Evolutionary conservation across 352 stramenopile species (phyloP).

Genomic region (Phytophthora podocarpi): DNA sequence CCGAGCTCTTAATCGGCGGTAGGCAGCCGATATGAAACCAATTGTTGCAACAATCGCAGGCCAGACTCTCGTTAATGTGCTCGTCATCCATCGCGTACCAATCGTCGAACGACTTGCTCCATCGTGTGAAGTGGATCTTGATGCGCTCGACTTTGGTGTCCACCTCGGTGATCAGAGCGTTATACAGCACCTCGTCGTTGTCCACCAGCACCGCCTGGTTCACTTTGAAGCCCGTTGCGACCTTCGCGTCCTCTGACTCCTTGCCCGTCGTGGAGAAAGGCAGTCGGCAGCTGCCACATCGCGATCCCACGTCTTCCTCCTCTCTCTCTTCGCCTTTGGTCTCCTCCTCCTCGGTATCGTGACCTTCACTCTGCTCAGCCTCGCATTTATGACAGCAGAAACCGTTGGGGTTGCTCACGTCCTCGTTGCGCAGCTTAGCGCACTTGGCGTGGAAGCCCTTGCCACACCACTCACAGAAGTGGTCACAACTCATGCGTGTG

Average conservation of each 20-base stretch:
- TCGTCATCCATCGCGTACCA: conserved; percentile 92
- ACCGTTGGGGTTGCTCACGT: conserved; percentile 55
- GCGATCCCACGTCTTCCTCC: conserved; percentile 63
- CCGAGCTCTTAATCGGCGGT: conserved; percentile 84
- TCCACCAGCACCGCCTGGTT: conserved; percentile 87
- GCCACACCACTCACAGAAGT: conserved; percentile 88
- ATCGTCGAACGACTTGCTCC: conserved; percentile 89
- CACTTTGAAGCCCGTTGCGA: conserved; percentile 60
- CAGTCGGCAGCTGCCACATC: conserved; percentile 65
- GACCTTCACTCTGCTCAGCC: conserved; percentile 59
- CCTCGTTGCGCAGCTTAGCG: conserved; percentile 52
- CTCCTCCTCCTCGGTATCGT: conserved; percentile 57
- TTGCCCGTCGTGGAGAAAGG: conserved; percentile 53
- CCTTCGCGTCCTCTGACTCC: conserved; percentile 28
- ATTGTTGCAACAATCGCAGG: conserved; percentile 87
- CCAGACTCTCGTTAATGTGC: conserved; percentile 88
- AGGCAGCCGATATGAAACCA: conserved; percentile 90
- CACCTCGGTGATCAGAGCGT: conserved; percentile 85
- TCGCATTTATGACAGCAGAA: conserved; percentile 83
- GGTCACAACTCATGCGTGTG: conserved; percentile 59
- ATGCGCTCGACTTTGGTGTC: conserved; percentile 72
- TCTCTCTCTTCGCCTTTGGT: conserved; percentile 38
- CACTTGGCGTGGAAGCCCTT: conserved; percentile 82
- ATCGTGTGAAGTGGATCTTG: conserved; percentile 88
- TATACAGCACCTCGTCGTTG: conserved; percentile 89